Evolutionary conservation across 2,329 filamentous ascomycete genomes (phyloP).

Genomic region (Zasmidium citrigriseum): DNA sequence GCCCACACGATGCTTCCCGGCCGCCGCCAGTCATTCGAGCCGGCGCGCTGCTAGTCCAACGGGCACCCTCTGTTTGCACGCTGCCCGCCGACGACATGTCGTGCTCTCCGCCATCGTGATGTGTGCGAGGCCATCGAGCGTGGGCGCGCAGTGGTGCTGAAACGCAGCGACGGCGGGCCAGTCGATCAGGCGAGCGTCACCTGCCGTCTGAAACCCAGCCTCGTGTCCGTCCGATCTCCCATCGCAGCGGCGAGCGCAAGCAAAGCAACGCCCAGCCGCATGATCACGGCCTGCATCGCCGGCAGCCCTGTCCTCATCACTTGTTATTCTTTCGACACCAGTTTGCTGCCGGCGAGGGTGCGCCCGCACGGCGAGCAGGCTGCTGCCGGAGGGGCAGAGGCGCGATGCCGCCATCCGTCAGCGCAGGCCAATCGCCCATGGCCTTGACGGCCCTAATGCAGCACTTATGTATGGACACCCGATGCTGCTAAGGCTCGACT

Average conservation of each 20-base stretch:
- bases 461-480: conserved; percentile 15
- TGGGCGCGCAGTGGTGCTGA: neutral
- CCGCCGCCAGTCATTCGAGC: neutral
- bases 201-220: conserved; percentile 14
- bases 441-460: conserved; percentile 12
- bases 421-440: conserved; percentile 5
- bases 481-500: conserved; percentile 21
- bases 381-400: no score
- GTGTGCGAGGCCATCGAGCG: neutral
- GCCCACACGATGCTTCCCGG: neutral
- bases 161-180: neutral
- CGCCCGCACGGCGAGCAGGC: neutral
- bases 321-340: no score
- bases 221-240: conserved; percentile 6
- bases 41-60: neutral
- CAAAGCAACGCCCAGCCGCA: conserved; percentile 2
- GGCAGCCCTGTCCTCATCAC: no score
- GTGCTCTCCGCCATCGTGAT: neutral
- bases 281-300: conserved; percentile 3
- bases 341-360: neutral
- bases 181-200: conserved; percentile 6
- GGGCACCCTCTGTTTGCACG: neutral
- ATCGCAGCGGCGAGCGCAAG: neutral
- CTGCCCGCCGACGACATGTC: neutral
- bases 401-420: neutral